Conservation (phyloP, 139 green algal species). For the Spirogloea muscicola region DNA sequence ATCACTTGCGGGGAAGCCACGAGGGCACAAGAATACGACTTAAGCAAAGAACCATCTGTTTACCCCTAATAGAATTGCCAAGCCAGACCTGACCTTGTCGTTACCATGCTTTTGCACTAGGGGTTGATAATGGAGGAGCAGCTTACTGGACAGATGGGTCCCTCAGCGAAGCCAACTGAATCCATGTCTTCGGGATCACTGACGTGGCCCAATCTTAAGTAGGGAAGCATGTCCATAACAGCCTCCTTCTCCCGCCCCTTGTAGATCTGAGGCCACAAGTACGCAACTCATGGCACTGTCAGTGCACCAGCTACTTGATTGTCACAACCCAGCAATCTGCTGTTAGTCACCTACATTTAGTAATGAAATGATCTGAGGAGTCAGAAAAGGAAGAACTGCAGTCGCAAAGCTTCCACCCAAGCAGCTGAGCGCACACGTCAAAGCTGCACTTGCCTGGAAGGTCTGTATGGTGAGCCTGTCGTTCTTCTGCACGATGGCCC, state of each 20-base stretch:
- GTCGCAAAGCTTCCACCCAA: not conserved
- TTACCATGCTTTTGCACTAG: too few species aligned
- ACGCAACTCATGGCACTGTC: too few species aligned
- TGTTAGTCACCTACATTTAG: too few species aligned
- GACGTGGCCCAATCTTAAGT: constrained; percentile 69
- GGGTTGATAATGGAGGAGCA: too few species aligned
- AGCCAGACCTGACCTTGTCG: too few species aligned
- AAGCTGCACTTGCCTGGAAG: constrained; percentile 45
- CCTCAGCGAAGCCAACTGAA: constrained; percentile 39
- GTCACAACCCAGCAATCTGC: not conserved
- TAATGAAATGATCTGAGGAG: too few species aligned
- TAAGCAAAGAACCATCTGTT: too few species aligned
- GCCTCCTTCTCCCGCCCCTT: constrained; percentile 33
- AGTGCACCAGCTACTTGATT: not conserved
- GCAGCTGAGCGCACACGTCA: constrained; percentile 1
- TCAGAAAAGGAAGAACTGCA: not conserved
- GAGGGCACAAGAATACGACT: too few species aligned
- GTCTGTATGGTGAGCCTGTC: constrained; percentile 57
- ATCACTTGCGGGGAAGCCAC: too few species aligned
- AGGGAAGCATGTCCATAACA: constrained; percentile 64
- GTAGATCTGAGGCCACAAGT: constrained; percentile 25
- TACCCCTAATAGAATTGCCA: too few species aligned
- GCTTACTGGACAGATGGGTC: too few species aligned
- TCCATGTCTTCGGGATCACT: constrained; percentile 51
- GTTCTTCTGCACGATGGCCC: constrained; percentile 58